Percentiles rank a stretch among this genome's conserved stretches.
These are phyloP conservation scores for Vitis amurensis DNA, from an alignment of 164 flowering plant species.

Conservation along the genomic window DNA sequence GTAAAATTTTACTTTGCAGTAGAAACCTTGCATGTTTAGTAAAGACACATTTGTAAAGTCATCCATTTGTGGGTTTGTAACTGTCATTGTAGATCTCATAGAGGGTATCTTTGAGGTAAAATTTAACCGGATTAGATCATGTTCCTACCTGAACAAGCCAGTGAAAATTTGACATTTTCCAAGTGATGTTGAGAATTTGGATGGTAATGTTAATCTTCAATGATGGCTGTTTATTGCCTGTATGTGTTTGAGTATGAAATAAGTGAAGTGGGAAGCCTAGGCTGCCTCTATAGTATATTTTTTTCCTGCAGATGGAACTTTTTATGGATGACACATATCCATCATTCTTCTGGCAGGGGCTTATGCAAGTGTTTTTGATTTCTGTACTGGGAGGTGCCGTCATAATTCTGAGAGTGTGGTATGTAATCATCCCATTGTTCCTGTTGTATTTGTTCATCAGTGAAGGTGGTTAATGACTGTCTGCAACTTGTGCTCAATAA, in stretches of 20 bases:
- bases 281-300: no score
- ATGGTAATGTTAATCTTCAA: neutral
- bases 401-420: slow-evolving; percentile 98
- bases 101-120: neutral
- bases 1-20: slow-evolving; percentile 27
- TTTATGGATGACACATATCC: neutral
- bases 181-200: neutral
- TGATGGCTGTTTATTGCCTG: neutral
- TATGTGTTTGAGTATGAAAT: neutral
- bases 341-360: slow-evolving; percentile 53
- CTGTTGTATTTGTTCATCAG: neutral
- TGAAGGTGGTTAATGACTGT: neutral
- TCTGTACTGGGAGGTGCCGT: slow-evolving; percentile 92
- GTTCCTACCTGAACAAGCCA: neutral
- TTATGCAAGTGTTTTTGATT: slow-evolving; percentile 80
- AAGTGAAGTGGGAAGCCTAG: no score
- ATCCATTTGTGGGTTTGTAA: neutral
- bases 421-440: slow-evolving; percentile 20
- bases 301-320: neutral
- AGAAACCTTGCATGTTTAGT: neutral
- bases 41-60: neutral
- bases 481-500: neutral
- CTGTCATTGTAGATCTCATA: neutral
- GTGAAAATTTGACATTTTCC: neutral
- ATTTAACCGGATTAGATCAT: neutral